These are phyloP conservation scores for Nicotiana paniculata DNA, from an alignment of 257 asterid genomes.

Conservation along the genomic window DNA sequence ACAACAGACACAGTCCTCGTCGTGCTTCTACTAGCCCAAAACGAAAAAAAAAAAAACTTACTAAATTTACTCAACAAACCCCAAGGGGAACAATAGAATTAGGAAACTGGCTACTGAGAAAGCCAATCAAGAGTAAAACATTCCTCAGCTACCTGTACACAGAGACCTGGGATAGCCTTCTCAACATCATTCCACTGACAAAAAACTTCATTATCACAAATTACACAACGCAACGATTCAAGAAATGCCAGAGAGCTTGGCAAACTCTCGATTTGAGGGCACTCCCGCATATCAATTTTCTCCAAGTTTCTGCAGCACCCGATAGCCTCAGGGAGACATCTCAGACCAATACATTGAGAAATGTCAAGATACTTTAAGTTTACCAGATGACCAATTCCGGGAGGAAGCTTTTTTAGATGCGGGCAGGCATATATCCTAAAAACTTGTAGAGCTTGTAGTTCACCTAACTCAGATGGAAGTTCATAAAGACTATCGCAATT, in stretches of 20 bases:
- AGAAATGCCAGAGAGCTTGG: conserved; percentile 43
- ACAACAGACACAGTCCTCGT: no score
- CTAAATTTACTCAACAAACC: neutral
- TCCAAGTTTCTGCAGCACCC: conserved; percentile 62
- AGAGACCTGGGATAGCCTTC: conserved; percentile 42
- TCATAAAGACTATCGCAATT: conserved; percentile 67
- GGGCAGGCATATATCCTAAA: conserved; percentile 76
- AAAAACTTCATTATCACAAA: conserved; percentile 69
- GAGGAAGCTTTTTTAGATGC: conserved; percentile 50
- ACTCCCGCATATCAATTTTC: conserved; percentile 91
- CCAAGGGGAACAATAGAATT: neutral
- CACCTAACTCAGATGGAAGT: conserved; percentile 57
- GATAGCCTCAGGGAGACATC: conserved; percentile 58
- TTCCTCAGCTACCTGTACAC: conserved; percentile 68
- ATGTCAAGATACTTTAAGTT: conserved; percentile 59
- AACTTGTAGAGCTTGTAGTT: conserved; percentile 39
- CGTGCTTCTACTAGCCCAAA: no score
- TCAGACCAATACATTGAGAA: conserved; percentile 67
- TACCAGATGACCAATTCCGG: conserved; percentile 39
- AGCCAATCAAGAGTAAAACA: conserved; percentile 81
- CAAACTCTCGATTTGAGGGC: conserved; percentile 45
- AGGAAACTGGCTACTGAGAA: conserved; percentile 33
- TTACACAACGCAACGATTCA: conserved; percentile 41
- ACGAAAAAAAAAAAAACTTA: neutral
- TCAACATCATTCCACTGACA: conserved; percentile 60